Evolutionary conservation across 345 rosid genomes (phyloP).

Genomic region (Raphanus raphanistrum): DNA sequence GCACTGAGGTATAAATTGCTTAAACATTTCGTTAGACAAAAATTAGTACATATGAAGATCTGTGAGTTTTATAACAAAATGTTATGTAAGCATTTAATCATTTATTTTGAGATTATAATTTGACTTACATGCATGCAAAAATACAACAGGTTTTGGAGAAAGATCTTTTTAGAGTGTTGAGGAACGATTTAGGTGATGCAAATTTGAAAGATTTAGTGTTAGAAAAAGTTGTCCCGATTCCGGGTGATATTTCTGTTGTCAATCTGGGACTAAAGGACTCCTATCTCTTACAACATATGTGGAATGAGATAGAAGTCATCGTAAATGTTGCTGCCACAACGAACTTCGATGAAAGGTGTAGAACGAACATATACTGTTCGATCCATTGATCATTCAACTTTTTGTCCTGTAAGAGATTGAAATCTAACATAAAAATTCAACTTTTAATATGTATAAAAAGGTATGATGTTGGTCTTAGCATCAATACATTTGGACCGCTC

Average conservation of each 20-base stretch:
- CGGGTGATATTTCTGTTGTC: conserved; percentile 55
- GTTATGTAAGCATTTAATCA: background rate
- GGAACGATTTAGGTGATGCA: conserved; percentile 42
- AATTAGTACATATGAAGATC: background rate
- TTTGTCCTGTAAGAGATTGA: background rate
- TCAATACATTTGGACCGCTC: conserved; percentile 64
- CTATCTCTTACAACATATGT: conserved; percentile 46
- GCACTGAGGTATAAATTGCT: conserved; percentile 53
- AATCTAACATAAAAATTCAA: background rate
- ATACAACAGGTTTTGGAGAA: conserved; percentile 49
- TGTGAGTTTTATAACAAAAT: background rate
- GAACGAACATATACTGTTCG: background rate
- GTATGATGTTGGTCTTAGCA: conserved; percentile 59
- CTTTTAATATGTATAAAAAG: conserved; percentile 30
- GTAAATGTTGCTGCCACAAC: conserved; percentile 76
- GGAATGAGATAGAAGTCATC: conserved; percentile 49
- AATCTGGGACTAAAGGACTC: conserved; percentile 51
- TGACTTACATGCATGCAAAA: background rate
- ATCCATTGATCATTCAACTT: background rate
- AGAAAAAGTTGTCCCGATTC: conserved; percentile 49
- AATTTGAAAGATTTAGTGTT: conserved; percentile 43
- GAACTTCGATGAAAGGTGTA: conserved; percentile 74
- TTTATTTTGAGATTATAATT: background rate
- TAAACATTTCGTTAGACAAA: background rate
- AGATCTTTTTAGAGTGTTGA: conserved; percentile 56